Evolutionary conservation across 805 yeast species (phyloP).

Genomic region (Hagleromyces aurorensis): DNA sequence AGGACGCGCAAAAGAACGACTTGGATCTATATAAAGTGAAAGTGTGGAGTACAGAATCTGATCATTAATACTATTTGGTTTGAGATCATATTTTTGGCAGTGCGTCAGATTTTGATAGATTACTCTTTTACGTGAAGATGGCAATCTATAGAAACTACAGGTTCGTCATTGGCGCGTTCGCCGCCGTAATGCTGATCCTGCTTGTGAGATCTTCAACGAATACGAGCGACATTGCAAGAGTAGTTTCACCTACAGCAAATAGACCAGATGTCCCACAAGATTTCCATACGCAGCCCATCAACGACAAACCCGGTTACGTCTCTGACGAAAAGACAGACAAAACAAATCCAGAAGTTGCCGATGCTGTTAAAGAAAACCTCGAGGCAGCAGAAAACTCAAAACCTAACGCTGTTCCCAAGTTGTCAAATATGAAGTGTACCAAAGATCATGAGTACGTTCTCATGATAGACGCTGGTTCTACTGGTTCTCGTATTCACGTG

Average conservation of each 20-base stretch:
- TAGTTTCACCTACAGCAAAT: conserved; percentile 11
- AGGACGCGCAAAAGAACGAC: no score
- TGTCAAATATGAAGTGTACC: conserved; percentile 25
- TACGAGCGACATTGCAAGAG: conserved; percentile 13
- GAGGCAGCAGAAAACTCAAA: conserved; percentile 2
- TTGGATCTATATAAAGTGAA: no score
- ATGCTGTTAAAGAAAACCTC: conserved; percentile 18
- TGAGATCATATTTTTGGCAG: no score
- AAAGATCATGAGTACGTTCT: conserved; percentile 63
- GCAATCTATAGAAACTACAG: conserved; percentile 42
- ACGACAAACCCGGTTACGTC: conserved; percentile 21
- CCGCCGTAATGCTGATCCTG: conserved; percentile 42
- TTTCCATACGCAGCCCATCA: conserved; percentile 15
- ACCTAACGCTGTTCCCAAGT: neutral
- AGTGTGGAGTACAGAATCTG: no score
- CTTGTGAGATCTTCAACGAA: conserved; percentile 41
- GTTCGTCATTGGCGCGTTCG: conserved; percentile 42
- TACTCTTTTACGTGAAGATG: conserved; percentile 5
- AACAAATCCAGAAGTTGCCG: conserved; percentile 19
- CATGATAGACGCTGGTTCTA: conserved; percentile 97
- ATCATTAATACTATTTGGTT: no score
- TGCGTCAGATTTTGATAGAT: no score
- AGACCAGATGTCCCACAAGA: conserved; percentile 16
- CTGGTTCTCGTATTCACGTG: conserved; percentile 93
- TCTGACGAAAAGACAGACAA: conserved; percentile 15